A percentile compares a stretch with the other conserved stretches of the same genome.
Conservation (phyloP, 2,329 filamentous ascomycete genomes). For the Penicillium sp. region DNA sequence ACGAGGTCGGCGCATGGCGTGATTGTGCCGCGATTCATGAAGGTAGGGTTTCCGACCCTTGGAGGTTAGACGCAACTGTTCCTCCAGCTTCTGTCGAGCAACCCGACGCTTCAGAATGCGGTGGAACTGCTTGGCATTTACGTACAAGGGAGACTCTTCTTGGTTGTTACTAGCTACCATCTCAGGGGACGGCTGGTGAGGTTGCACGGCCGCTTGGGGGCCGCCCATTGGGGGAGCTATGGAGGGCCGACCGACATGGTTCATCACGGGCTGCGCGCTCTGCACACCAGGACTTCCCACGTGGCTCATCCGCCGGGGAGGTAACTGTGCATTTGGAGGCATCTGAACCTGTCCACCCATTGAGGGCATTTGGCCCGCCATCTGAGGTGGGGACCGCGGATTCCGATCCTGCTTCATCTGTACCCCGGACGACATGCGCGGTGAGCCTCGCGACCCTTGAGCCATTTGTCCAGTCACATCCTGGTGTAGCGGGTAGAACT, state of each 20-base stretch:
- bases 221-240: slow-evolving; percentile 51
- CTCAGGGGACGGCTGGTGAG: slow-evolving; percentile 76
- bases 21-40: slow-evolving; percentile 95
- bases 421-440: slow-evolving; percentile 66
- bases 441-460: slow-evolving; percentile 64
- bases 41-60: slow-evolving; percentile 97
- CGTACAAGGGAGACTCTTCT: slow-evolving; percentile 93
- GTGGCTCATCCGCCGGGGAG: slow-evolving; percentile 70
- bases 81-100: slow-evolving; percentile 89
- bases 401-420: slow-evolving; percentile 72
- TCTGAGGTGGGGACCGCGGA: slow-evolving; percentile 74
- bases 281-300: slow-evolving; percentile 74
- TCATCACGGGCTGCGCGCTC: slow-evolving; percentile 74
- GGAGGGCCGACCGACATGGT: slow-evolving; percentile 60
- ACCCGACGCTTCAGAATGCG: slow-evolving; percentile 93
- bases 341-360: slow-evolving; percentile 51
- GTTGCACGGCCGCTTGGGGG: slow-evolving; percentile 61
- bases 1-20: slow-evolving; percentile 92
- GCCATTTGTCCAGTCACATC: slow-evolving; percentile 66
- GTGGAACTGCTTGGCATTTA: slow-evolving; percentile 98
- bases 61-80: slow-evolving; percentile 84
- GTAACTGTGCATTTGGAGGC: slow-evolving; percentile 59
- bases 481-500: slow-evolving; percentile 72
- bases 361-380: slow-evolving; percentile 59
- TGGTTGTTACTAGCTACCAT: slow-evolving; percentile 64